Evolutionary conservation across 768 basidiomycete genomes (phyloP).

Genomic region (Tylopilus plumbeoviolaceoides): DNA sequence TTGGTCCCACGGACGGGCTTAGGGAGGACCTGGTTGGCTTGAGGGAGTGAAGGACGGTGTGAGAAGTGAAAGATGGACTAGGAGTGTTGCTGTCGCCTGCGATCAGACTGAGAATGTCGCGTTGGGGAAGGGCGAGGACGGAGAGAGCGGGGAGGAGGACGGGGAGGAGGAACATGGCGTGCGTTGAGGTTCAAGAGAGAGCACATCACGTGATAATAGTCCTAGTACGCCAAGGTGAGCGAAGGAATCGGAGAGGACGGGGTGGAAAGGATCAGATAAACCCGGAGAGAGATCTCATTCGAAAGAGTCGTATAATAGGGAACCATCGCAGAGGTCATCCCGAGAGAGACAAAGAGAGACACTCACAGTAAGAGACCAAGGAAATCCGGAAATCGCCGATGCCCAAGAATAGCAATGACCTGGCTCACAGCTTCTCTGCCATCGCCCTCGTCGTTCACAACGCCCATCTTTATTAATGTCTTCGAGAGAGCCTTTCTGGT

Average conservation of each 20-base stretch:
- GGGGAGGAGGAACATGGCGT: not conserved
- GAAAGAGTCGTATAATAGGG: not conserved
- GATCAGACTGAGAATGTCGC: slow-evolving; percentile 19
- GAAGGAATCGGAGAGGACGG: not conserved
- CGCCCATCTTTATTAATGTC: slow-evolving; percentile 47
- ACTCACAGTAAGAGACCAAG: not conserved
- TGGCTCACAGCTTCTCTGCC: not conserved
- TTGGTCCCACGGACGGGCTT: not conserved
- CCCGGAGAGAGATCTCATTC: not conserved
- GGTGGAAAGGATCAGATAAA: not conserved
- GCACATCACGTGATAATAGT: not conserved
- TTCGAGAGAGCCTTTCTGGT: slow-evolving; percentile 72
- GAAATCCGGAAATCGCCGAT: slow-evolving; percentile 17
- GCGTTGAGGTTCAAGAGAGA: not conserved
- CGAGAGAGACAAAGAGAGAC: no score
- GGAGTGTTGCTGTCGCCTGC: not conserved
- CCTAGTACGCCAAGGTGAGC: not conserved
- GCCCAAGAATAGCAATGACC: not conserved
- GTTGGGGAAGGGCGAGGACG: not conserved
- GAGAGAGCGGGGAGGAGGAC: not conserved
- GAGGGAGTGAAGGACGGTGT: not conserved
- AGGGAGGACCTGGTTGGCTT: not conserved
- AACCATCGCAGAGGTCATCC: no score
- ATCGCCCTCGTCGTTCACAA: slow-evolving; percentile 2
- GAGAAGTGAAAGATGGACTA: not conserved